Percentiles rank a stretch among this genome's conserved stretches.
phyloP scores from a whole-genome alignment of 2,329 filamentous ascomycete species.

The Colletotrichum kahawae region DNA sequence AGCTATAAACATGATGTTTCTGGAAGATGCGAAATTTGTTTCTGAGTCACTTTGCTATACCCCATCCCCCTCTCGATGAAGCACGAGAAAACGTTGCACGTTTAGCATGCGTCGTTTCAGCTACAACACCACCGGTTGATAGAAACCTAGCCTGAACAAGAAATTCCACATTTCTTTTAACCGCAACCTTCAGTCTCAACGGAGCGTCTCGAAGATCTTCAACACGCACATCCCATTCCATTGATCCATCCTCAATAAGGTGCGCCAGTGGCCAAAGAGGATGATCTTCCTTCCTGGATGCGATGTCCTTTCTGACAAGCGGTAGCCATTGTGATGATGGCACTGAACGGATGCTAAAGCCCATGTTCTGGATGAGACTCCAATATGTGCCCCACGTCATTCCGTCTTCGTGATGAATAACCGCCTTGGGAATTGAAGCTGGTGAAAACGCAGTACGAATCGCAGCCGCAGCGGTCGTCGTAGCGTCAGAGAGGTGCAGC shows the following conservation, averaged over 20 bases:
- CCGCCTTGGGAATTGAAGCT: neutral
- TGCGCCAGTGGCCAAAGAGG: slow-evolving; percentile 11
- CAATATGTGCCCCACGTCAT: slow-evolving; percentile 12
- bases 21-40: neutral
- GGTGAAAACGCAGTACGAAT: neutral
- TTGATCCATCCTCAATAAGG: neutral
- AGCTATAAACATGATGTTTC: neutral
- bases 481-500: neutral
- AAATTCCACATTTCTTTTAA: neutral
- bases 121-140: neutral
- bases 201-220: neutral
- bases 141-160: neutral
- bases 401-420: neutral
- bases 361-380: neutral
- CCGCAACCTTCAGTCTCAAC: neutral
- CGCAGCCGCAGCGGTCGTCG: neutral
- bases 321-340: neutral
- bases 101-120: no score
- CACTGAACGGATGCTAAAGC: neutral
- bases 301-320: neutral
- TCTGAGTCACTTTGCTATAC: neutral
- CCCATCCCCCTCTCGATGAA: neutral
- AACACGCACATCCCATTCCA: neutral
- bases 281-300: neutral
- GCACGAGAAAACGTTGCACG: neutral